A percentile compares a stretch with the other conserved stretches of the same genome.
phyloP scores from a whole-genome alignment of 345 rosid species.

The Cardamine resedifolia region DNA sequence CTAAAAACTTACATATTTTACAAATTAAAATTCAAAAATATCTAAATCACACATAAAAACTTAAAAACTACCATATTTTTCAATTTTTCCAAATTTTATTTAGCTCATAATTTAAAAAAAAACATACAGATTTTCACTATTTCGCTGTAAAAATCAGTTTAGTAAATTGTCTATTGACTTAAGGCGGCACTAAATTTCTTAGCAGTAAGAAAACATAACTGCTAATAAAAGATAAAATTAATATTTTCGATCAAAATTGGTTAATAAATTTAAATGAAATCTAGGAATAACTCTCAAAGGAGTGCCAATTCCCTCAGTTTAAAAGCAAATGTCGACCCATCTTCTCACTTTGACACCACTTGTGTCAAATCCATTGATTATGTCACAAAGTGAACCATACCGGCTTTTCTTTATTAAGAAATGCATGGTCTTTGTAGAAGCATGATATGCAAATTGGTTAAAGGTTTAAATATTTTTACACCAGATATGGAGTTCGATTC shows the following conservation, averaged over 20 bases:
- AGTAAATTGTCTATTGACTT: background rate
- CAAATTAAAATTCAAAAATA: too few species aligned
- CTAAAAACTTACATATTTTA: too few species aligned
- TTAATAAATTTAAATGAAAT: too few species aligned
- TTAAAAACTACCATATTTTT: too few species aligned
- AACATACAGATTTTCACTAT: background rate
- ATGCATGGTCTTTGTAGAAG: too few species aligned
- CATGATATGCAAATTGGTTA: too few species aligned
- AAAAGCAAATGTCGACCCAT: background rate
- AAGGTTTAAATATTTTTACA: too few species aligned
- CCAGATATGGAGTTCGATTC: too few species aligned
- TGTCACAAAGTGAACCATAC: background rate
- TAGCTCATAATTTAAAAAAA: background rate
- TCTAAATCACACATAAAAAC: too few species aligned
- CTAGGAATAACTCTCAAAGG: background rate
- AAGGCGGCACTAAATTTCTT: background rate
- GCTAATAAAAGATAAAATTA: background rate
- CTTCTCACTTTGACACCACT: background rate
- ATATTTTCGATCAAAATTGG: background rate
- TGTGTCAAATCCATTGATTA: background rate
- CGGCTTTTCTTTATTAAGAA: background rate
- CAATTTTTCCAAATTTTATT: too few species aligned
- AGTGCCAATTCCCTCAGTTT: background rate
- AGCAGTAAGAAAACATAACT: background rate
- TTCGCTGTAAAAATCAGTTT: background rate